phyloP scores from a whole-genome alignment of 2,329 filamentous ascomycete species.

The Penicillium capsulatum region DNA sequence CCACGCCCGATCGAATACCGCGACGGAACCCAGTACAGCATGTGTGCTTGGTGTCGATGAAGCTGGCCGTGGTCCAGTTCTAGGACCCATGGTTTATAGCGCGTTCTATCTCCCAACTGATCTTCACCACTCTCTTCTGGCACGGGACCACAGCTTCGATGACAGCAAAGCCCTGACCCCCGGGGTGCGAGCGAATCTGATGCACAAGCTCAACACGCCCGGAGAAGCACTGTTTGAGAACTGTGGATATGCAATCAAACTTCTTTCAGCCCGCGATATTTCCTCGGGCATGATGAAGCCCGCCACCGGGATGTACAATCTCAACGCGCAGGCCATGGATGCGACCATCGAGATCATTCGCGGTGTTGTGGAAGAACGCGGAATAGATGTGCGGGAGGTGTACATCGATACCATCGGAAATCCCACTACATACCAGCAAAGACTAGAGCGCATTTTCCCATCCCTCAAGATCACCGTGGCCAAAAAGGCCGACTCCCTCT shows the following conservation, averaged over 20 bases:
- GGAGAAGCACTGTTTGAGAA: conserved; percentile 54
- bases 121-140: conserved; percentile 66
- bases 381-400: conserved; percentile 81
- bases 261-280: conserved; percentile 81
- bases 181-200: conserved; percentile 68
- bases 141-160: conserved; percentile 78
- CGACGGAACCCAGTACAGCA: conserved; percentile 46
- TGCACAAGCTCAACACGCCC: conserved; percentile 66
- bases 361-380: conserved; percentile 63
- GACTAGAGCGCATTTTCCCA: conserved; percentile 79
- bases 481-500: conserved; percentile 89
- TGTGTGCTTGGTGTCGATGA: conserved; percentile 89
- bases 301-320: conserved; percentile 63
- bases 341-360: conserved; percentile 79
- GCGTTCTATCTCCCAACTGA: conserved; percentile 68
- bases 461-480: conserved; percentile 69
- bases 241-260: conserved; percentile 79
- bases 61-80: conserved; percentile 87
- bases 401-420: conserved; percentile 93
- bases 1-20: conserved; percentile 30
- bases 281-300: conserved; percentile 69
- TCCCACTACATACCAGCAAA: conserved; percentile 77
- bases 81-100: conserved; percentile 68
- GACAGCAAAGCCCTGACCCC: conserved; percentile 91
- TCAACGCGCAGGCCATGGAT: conserved; percentile 94